phyloP scores from a whole-genome alignment of 129 eudicot genomes.

The Tagetes erecta region DNA sequence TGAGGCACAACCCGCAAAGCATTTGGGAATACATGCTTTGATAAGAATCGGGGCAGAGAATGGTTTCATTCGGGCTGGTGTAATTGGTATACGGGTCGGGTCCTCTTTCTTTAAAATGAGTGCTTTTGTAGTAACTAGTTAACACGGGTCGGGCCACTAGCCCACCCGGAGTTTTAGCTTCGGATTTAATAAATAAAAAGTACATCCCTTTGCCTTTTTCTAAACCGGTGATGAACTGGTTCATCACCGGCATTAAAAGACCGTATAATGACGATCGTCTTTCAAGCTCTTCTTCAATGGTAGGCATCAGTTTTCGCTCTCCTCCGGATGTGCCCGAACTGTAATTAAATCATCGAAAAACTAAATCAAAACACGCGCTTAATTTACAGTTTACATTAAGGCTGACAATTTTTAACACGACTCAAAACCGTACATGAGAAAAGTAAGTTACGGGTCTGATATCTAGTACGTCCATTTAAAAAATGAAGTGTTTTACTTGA shows the following conservation, averaged over 20 bases:
- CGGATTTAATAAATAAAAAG: constrained; percentile 53
- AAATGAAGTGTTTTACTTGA: too few relatives aligned
- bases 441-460: too few relatives aligned
- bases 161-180: constrained; percentile 64
- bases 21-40: constrained; percentile 28
- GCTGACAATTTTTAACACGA: too few relatives aligned
- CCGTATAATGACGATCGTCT: constrained; percentile 56
- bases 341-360: background rate
- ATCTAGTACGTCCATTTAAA: too few relatives aligned
- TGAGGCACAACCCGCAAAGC: constrained; percentile 57
- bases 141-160: constrained; percentile 51
- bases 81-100: constrained; percentile 52
- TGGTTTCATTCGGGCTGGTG: constrained; percentile 74
- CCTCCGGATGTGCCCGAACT: constrained; percentile 81
- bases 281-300: constrained; percentile 54
- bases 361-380: background rate
- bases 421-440: too few relatives aligned
- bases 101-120: constrained; percentile 26
- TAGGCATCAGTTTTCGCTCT: constrained; percentile 69
- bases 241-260: constrained; percentile 68
- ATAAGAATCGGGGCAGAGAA: constrained; percentile 35
- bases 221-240: constrained; percentile 56
- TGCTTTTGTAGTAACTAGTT: constrained; percentile 62
- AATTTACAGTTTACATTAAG: background rate
- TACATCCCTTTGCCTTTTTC: constrained; percentile 66